These are phyloP conservation scores for Jamesozyma piceae DNA, from an alignment of 805 yeast species.

Conservation along the genomic window DNA sequence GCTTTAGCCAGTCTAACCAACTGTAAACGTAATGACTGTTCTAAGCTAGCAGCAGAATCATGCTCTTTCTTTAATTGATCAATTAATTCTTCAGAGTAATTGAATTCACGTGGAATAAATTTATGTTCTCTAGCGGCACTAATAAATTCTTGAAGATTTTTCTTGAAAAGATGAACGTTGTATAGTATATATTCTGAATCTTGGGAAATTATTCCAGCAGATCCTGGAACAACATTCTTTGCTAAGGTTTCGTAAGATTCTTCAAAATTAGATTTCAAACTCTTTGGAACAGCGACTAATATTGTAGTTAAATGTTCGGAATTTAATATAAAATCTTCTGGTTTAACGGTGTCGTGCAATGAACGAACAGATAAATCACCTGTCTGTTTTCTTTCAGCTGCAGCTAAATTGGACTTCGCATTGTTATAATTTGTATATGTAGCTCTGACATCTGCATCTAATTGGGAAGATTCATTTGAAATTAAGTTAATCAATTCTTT, in stretches of 20 bases:
- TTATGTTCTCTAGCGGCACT: conserved; percentile 70
- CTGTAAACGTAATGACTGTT: conserved; percentile 65
- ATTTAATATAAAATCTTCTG: conserved; percentile 71
- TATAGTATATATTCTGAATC: conserved; percentile 71
- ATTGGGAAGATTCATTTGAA: conserved; percentile 65
- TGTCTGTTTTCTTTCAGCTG: conserved; percentile 85
- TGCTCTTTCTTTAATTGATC: conserved; percentile 70
- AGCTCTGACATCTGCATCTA: conserved; percentile 78
- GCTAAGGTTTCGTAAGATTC: conserved; percentile 65
- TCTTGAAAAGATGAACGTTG: conserved; percentile 78
- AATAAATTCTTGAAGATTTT: conserved; percentile 60
- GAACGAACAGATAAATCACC: conserved; percentile 91
- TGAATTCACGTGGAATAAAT: conserved; percentile 89
- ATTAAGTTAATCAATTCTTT: conserved; percentile 62
- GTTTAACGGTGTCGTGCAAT: conserved; percentile 76
- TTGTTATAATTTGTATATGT: conserved; percentile 65
- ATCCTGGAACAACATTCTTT: conserved; percentile 83
- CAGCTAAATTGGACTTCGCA: conserved; percentile 73
- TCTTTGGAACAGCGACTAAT: conserved; percentile 81
- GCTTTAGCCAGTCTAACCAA: conserved; percentile 74
- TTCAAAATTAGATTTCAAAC: conserved; percentile 49
- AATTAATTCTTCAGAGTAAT: conserved; percentile 68
- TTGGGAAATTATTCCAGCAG: conserved; percentile 57
- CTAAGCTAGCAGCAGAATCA: conserved; percentile 63
- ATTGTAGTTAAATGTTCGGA: conserved; percentile 82